Base-by-base conservation (phyloP, 176 grass and related monocot genomes). In the Oryza australiensis region DNA sequence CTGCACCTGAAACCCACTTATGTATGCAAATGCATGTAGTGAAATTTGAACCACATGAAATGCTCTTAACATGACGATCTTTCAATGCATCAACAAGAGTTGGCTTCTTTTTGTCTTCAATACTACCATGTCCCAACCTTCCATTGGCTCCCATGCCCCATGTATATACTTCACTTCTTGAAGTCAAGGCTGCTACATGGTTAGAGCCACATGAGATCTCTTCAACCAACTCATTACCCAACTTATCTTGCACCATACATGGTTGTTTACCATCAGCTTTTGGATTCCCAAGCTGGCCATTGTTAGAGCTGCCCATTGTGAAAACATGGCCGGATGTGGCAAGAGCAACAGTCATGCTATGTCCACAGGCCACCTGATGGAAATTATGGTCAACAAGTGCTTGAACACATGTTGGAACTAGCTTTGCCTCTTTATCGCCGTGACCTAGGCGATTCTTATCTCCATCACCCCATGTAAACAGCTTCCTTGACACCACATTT, bases 21-120 rank as follows among this genome's bases (percentile, higher is more conserved):
- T 99, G 97, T 78, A 99, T 99, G 87, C 97, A 99, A 72, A 99
- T 99, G 76, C 97, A 99, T 30, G 97, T 87, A 1, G 97, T 99
- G 62, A 99, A 99, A 64, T 93, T 99, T 55, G 93, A 94, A 63
- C 97, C 97, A 57, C 97, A 99, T 81, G 97, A 95, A 86, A 99
- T 99, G 70, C 79, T 95, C 76, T 92, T 99, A 43, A 99, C 96
- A 75, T 99, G 97, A 4, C 93, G 76, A 68, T 99, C 96, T 79
- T 91, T 94, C 5, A 99, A 63, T 57, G 85, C 87, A n/a, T 99
- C 96, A 18, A 99, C 83, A 23, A 94, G 68, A 74, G 91, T 94
- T 5, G 96, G 96, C 42, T 80, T 80, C 78, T 90, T 93, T 20
- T 85, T 90, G 41, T 99, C 93, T 46, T 99, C 88, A 9, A 78